Base-by-base conservation (phyloP, 495 filamentous ascomycete species). In the Tetracladium marchalianum region DNA sequence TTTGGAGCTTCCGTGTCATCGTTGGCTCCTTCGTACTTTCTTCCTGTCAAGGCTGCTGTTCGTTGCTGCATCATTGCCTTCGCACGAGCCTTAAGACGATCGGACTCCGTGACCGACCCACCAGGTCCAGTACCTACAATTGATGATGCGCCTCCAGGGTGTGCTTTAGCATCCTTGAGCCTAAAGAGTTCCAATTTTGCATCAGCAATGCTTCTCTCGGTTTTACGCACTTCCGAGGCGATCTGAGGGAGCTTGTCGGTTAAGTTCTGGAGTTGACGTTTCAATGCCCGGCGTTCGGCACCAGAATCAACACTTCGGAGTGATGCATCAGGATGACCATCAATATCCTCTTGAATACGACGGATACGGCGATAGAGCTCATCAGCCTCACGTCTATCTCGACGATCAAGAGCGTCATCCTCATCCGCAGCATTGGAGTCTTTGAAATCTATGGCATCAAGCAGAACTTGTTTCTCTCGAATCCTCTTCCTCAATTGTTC, bases 41-140 rank as follows among this genome's bases (percentile, higher is more conserved):
- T 84, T 33, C 93, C 93, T 37, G 88, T 85, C 53, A 99, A 67
- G 33, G 90, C 90, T 41, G 93, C 93, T 54, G 90, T 85, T 35
- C 90, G 83, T 50, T 95, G 89, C 67, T 97, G 90, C 92, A 99
- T 96, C 77, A 95, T 92, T 34, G 90, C 90, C 62, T 87, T 94
- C 31, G 93, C 90, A 41, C 90, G 80, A 17, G 93, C 93, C 65
- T 95, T 95, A 41, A 97, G 79, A 22, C 90, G 76, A 64, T 99
- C 93, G 0, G 87, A 82, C 62, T 99, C 93, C 17, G 93, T 99
- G 37, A 99, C 73, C 40, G 78, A 66, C 34, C 93, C 93, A 44
- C 93, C 92, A 43, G 88, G 90, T 3, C 93, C 93, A 47, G 90
- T 96, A 4, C 93, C 93, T 46, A 99, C 75, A 52, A 96, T 87